Conservation (phyloP, 2,329 filamentous ascomycete genomes). For the Curvularia spicifera region DNA sequence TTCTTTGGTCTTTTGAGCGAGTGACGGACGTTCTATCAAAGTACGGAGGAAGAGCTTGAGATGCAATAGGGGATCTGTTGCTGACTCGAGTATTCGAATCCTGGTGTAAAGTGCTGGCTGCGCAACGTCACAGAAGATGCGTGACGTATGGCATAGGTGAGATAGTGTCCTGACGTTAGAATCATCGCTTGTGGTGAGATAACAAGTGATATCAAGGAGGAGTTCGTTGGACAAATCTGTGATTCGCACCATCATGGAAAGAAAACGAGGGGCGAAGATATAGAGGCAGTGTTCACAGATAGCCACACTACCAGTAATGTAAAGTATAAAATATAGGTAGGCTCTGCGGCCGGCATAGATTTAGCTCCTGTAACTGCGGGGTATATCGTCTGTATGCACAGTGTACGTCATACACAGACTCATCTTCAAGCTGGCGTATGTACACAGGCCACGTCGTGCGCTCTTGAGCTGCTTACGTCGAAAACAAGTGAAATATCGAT, state of each 20-base stretch:
- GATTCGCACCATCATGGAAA: constrained; percentile 9
- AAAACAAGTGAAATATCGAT: background rate
- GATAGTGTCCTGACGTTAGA: constrained; percentile 6
- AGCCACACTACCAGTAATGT: background rate
- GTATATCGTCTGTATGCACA: background rate
- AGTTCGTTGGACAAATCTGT: constrained; percentile 14
- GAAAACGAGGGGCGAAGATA: background rate
- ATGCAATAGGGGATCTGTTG: background rate
- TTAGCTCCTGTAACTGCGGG: background rate
- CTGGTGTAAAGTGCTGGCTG: constrained; percentile 17
- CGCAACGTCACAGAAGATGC: constrained; percentile 8
- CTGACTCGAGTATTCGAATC: constrained; percentile 5
- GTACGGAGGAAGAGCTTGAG: constrained; percentile 13
- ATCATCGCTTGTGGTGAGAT: constrained; percentile 5
- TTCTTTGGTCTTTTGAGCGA: constrained; percentile 10
- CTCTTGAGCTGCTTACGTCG: background rate
- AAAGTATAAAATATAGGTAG: background rate
- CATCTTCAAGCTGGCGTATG: background rate
- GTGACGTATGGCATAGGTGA: constrained; percentile 11
- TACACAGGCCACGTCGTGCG: background rate
- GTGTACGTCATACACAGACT: background rate
- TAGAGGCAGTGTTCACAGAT: background rate
- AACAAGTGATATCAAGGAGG: constrained; percentile 6
- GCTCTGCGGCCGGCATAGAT: background rate
- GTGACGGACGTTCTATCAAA: constrained; percentile 6